Base-by-base conservation (phyloP, 1,284 basidiomycete genomes). In the Leccinum subfulvum region DNA sequence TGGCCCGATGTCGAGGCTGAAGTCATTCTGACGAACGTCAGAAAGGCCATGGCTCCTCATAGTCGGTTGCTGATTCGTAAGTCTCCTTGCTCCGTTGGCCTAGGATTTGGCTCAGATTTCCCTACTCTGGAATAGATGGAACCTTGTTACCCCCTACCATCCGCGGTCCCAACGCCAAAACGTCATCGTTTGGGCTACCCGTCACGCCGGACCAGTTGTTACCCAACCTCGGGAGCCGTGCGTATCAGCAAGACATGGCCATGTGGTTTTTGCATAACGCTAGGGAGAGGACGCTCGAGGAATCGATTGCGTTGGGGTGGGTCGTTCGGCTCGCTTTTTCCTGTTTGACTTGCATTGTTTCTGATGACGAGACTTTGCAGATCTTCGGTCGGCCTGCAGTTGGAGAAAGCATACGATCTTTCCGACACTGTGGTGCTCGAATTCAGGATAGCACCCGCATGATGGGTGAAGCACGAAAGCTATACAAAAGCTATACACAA, bases 51-150 rank as follows among this genome's bases (percentile, higher is more conserved):
- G 73, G 66, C 7, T 8, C 63, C 63, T 14, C 61, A 69, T 8
- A 75, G 73, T 58, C 69, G 71, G 10, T 39, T 75, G 51, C 23
- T 73, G 7, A 69, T 75, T 9, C 73, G 72, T 75, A 28, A 11
- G 72, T 64, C 8, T 26, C 18, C 18, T 21, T 39, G 5, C 6
- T 14, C 11, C 30, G 11, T 44, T 54, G 2, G 35, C 33, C 16
- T 35, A 13, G 23, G 23, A n/a, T 10, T 26, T 26, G 23, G 23
- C 49, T 52, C 18, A 18, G 26, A 52, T 26, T 26, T 47, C 4
- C 26, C 28, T 21, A 8, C 1, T 11, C 30, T n/a, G 2, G 35
- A 62, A 57, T 28, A 72, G 71, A 74, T 1, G 71, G 69, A 49
- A 65, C 64, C 6, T 61, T 72, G 23, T 28, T 72, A 41, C 57